A percentile compares a stretch with the other conserved stretches of the same genome.
Conservation (phyloP, 306 rosid genomes). For the Ormosia semicastrata region DNA sequence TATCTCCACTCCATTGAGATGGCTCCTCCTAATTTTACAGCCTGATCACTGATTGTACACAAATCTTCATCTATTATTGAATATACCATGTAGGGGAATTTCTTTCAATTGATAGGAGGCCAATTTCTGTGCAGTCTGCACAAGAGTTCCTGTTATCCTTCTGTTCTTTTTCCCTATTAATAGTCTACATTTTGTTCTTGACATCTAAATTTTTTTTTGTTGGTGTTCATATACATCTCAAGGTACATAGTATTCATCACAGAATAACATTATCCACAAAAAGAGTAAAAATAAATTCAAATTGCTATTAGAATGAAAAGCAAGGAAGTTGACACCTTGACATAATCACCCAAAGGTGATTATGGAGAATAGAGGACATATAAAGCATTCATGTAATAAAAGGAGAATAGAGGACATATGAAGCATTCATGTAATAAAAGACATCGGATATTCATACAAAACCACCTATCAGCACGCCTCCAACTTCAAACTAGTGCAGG, state of each 20-base stretch:
- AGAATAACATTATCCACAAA: no score
- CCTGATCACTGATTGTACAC: not conserved
- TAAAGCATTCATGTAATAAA: no score
- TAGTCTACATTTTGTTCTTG: not conserved
- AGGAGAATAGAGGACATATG: not conserved
- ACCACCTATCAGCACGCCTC: not conserved
- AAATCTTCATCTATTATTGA: not conserved
- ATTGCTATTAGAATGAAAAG: not conserved
- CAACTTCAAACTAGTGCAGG: not conserved
- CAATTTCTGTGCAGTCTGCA: not conserved
- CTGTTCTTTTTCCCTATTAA: not conserved
- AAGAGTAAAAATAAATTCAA: not conserved
- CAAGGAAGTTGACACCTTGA: not conserved
- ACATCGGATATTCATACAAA: not conserved
- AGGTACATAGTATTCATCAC: slow-evolving; percentile 4
- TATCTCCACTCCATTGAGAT: not conserved
- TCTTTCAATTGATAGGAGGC: not conserved
- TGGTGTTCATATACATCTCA: not conserved
- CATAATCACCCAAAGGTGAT: not conserved
- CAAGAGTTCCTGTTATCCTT: not conserved
- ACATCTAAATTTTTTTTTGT: not conserved
- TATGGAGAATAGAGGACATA: not conserved
- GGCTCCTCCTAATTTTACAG: not conserved
- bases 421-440: not conserved
- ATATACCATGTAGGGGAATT: not conserved